Evolutionary conservation across 345 rosid genomes (phyloP).

Genomic region (Punica granatum): DNA sequence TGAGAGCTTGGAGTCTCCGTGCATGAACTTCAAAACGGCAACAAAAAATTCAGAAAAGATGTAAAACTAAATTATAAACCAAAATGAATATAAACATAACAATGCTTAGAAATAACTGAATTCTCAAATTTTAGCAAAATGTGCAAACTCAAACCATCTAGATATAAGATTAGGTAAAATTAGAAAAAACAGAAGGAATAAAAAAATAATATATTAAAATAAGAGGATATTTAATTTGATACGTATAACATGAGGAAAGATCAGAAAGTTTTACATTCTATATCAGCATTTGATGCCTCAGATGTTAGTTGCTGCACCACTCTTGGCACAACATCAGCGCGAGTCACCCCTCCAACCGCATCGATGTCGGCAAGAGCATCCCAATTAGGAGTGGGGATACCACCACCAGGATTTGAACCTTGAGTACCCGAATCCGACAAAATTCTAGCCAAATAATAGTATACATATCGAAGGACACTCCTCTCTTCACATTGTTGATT

Average conservation of each 20-base stretch:
- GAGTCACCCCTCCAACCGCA: slow-evolving; percentile 94
- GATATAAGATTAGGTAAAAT: neutral
- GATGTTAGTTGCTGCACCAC: slow-evolving; percentile 71
- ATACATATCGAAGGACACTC: slow-evolving; percentile 90
- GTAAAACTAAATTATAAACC: neutral
- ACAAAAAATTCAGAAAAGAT: slow-evolving; percentile 21
- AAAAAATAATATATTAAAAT: neutral
- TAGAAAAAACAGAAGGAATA: neutral
- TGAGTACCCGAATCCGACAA: slow-evolving; percentile 78
- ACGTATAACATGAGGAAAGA: neutral
- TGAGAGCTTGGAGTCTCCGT: slow-evolving; percentile 91
- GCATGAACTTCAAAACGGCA: slow-evolving; percentile 67
- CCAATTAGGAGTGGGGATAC: slow-evolving; percentile 99
- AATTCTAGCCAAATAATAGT: slow-evolving; percentile 95
- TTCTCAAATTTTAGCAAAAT: neutral
- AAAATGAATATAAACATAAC: neutral
- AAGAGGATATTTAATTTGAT: neutral
- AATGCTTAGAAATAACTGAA: neutral
- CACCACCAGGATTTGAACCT: slow-evolving; percentile 92
- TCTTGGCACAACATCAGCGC: slow-evolving; percentile 97
- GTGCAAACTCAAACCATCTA: neutral
- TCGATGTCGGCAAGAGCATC: slow-evolving; percentile 99
- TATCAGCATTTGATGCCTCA: slow-evolving; percentile 68
- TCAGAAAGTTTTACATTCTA: slow-evolving; percentile 53
- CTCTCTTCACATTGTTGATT: slow-evolving; percentile 95